These are phyloP conservation scores for Neurospora terricola DNA, from an alignment of 495 filamentous ascomycete species.

Conservation along the genomic window DNA sequence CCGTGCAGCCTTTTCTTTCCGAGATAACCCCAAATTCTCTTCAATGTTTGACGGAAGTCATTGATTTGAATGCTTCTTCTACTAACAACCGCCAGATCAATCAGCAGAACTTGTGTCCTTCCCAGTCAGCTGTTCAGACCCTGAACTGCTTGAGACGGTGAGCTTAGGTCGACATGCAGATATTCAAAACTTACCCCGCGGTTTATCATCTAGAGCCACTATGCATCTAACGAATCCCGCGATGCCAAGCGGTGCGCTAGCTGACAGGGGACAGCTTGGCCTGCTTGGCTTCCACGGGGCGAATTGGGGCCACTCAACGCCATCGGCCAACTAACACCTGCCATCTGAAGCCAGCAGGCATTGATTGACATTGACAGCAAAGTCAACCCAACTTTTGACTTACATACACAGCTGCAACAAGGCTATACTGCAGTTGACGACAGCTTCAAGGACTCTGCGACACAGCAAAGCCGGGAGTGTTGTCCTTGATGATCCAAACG, in stretches of 20 bases:
- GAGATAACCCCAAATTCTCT: neutral
- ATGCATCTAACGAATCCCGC: neutral
- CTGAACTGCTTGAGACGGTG: neutral
- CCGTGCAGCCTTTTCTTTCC: neutral
- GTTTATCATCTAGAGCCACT: neutral
- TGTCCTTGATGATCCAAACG: slow-evolving; percentile 6
- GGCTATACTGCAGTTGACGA: neutral
- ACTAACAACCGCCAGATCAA: neutral
- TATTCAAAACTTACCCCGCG: neutral
- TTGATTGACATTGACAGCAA: neutral
- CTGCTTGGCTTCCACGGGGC: neutral
- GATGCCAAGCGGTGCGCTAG: neutral
- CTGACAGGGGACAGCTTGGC: neutral
- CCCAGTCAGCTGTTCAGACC: neutral
- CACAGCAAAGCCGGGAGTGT: slow-evolving; percentile 4
- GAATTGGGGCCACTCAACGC: neutral
- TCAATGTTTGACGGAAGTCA: neutral
- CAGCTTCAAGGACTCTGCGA: neutral
- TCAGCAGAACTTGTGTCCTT: neutral
- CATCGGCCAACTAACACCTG: neutral
- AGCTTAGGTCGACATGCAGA: neutral
- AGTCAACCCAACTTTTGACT: neutral
- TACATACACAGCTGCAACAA: neutral
- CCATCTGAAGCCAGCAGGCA: neutral
- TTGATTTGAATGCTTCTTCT: neutral